Conservation (phyloP, 2,329 filamentous ascomycete genomes). For the Xylaria sp. region DNA sequence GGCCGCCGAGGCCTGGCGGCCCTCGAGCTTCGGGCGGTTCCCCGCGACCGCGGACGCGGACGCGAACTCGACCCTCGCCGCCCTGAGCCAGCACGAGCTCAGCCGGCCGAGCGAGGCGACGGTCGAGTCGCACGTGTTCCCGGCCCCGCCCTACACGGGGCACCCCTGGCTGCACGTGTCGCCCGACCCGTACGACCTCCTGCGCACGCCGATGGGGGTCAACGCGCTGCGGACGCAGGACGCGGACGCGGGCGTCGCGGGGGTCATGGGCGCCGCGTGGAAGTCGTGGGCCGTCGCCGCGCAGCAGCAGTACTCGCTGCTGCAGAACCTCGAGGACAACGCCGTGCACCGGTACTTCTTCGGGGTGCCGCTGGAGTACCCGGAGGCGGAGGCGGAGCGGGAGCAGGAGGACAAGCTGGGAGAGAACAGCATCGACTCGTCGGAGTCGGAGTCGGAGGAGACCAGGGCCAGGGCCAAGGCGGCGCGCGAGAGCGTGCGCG, state of each 20-base stretch:
- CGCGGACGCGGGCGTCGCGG: slow-evolving; percentile 19
- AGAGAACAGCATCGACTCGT: too few species aligned
- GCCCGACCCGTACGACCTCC: slow-evolving; percentile 36
- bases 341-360: slow-evolving; percentile 52
- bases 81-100: slow-evolving; percentile 23
- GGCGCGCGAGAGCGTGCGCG: slow-evolving; percentile 5
- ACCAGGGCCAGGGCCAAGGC: too few species aligned
- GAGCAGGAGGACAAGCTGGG: too few species aligned
- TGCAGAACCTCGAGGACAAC: slow-evolving; percentile 53
- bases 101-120: not conserved
- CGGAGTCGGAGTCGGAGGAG: too few species aligned
- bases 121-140: slow-evolving; percentile 31
- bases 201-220: slow-evolving; percentile 52
- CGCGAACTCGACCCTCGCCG: too few species aligned
- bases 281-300: slow-evolving; percentile 54
- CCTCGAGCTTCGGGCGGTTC: slow-evolving; percentile 35
- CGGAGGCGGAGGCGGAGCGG: not conserved
- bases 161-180: slow-evolving; percentile 57
- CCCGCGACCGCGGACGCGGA: slow-evolving; percentile 22
- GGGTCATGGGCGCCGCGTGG: slow-evolving; percentile 44
- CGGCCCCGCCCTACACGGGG: slow-evolving; percentile 39
- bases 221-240: slow-evolving; percentile 34
- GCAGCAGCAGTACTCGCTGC: slow-evolving; percentile 50
- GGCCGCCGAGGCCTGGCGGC: slow-evolving; percentile 42
- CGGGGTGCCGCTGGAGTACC: slow-evolving; percentile 33